Evolutionary conservation across 2,329 filamentous ascomycete genomes (phyloP).

Genomic region (Cladorrhinum sp.): DNA sequence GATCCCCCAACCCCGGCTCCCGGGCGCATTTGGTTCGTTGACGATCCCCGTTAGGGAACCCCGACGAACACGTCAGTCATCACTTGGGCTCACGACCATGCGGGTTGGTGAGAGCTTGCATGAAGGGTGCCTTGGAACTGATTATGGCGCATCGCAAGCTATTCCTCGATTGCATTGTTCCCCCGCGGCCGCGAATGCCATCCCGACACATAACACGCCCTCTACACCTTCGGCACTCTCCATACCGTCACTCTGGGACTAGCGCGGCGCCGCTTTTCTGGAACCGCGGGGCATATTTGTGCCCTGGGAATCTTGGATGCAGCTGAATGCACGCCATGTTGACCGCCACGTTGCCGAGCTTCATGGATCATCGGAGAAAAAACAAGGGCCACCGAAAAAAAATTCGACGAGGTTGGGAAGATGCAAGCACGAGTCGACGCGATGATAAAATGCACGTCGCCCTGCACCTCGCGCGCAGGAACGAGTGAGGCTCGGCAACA

Average conservation of each 20-base stretch:
- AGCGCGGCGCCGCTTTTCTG: conserved; percentile 13
- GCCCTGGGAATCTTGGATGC: conserved; percentile 3
- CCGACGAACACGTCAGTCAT: conserved; percentile 29
- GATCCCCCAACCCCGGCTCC: conserved; percentile 1
- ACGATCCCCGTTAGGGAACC: not conserved
- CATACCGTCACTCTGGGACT: conserved; percentile 10
- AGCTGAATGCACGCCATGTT: conserved; percentile 17
- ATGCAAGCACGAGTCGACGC: not conserved
- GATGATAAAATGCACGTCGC: not conserved
- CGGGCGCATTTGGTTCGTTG: conserved; percentile 15
- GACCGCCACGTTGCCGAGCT: conserved; percentile 24
- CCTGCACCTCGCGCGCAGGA: not conserved
- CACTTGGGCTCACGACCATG: conserved; percentile 25
- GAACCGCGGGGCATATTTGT: conserved; percentile 4
- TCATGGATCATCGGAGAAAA: conserved; percentile 11
- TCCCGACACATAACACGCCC: conserved; percentile 20
- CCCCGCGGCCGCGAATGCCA: conserved; percentile 23
- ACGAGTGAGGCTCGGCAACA: not conserved
- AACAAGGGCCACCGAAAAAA: conserved; percentile 4
- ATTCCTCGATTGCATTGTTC: conserved; percentile 13
- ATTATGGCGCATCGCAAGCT: not conserved
- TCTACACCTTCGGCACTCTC: not conserved
- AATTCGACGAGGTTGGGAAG: conserved; percentile 8
- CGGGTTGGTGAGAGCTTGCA: conserved; percentile 21
- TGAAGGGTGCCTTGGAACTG: conserved; percentile 17